Evolutionary conservation across 2,329 filamentous ascomycete species (phyloP).

Genomic region (Phaeosphaeriaceae sp.): DNA sequence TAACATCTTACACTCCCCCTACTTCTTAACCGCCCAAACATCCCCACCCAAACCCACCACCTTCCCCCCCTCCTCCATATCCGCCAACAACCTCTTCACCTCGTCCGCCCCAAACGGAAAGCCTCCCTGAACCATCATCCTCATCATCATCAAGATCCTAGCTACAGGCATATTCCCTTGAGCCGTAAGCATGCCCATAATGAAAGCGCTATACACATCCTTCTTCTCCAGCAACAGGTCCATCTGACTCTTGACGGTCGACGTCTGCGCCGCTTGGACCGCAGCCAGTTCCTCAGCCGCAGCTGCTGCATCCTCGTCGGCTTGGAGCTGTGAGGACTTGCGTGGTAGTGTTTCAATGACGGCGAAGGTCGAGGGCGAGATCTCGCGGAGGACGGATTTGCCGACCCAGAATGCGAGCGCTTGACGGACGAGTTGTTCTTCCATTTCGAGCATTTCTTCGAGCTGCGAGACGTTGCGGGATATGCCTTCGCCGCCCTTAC

Average conservation of each 20-base stretch:
- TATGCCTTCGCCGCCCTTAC: constrained; percentile 34
- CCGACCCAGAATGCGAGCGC: constrained; percentile 76
- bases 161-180: constrained; percentile 81
- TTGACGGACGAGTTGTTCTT: constrained; percentile 72
- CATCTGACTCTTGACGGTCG: constrained; percentile 59
- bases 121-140: constrained; percentile 85
- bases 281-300: constrained; percentile 46
- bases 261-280: constrained; percentile 51
- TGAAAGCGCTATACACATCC: constrained; percentile 87
- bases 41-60: constrained; percentile 40
- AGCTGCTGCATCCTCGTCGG: constrained; percentile 45
- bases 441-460: constrained; percentile 69
- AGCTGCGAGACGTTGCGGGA: constrained; percentile 55
- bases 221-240: constrained; percentile 72
- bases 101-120: constrained; percentile 92
- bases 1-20: too few species aligned
- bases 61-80: constrained; percentile 63
- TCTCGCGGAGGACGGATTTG: constrained; percentile 68
- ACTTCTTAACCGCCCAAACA: constrained; percentile 42
- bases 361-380: constrained; percentile 60
- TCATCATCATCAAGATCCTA: constrained; percentile 93
- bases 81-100: constrained; percentile 77
- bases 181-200: constrained; percentile 94
- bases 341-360: constrained; percentile 67
- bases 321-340: constrained; percentile 23